phyloP scores from a whole-genome alignment of 805 yeast genomes.

The Kodamaea hsintzibuensis region DNA sequence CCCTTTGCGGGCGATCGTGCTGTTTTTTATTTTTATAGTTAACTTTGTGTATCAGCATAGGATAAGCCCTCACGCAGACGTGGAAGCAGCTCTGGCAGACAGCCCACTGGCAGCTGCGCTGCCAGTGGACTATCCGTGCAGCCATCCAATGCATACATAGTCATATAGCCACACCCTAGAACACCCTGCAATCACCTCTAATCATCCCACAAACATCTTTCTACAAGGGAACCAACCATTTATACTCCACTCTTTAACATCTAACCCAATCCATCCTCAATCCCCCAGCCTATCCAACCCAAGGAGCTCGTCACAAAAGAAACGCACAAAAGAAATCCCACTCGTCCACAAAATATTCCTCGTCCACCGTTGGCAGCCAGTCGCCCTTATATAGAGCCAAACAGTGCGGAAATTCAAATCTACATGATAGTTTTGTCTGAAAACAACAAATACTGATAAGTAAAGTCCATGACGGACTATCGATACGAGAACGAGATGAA shows the following conservation, averaged over 20 bases:
- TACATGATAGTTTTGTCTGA: background rate
- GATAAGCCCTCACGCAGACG: constrained; percentile 1
- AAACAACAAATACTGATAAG: constrained; percentile 1
- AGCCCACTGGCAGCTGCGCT: background rate
- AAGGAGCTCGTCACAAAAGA: background rate
- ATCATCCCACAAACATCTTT: too few species aligned
- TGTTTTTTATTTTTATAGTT: background rate
- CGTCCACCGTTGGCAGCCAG: constrained; percentile 5
- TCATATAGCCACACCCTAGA: too few species aligned
- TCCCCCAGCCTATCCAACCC: too few species aligned
- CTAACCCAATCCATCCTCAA: too few species aligned
- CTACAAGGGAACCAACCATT: too few species aligned
- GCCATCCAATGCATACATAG: too few species aligned
- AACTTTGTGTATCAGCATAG: background rate
- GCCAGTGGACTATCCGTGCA: background rate
- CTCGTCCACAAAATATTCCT: constrained; percentile 2
- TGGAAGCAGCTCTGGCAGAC: background rate
- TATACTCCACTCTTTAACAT: too few species aligned
- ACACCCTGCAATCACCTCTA: too few species aligned
- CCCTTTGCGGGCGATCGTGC: background rate
- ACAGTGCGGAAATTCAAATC: constrained; percentile 1
- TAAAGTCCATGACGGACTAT: constrained; percentile 1
- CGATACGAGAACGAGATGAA: constrained; percentile 11
- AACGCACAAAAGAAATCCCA: constrained; percentile 1
- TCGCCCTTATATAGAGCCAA: constrained; percentile 4